Evolutionary conservation across 2,329 filamentous ascomycete species (phyloP).

Genomic region (Fonsecaea nubica): DNA sequence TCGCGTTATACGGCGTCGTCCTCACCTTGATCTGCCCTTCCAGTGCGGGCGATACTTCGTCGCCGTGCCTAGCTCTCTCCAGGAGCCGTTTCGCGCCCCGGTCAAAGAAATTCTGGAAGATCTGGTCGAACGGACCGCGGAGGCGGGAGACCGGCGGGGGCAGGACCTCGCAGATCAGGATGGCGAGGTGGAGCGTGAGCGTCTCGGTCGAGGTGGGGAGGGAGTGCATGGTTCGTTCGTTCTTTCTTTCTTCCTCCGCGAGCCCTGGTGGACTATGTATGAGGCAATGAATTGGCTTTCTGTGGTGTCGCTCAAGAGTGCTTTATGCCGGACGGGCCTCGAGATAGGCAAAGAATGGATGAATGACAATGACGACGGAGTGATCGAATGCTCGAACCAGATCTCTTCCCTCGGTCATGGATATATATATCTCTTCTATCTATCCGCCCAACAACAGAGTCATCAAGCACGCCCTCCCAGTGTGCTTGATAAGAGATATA

Average conservation of each 20-base stretch:
- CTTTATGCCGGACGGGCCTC: too few relatives aligned
- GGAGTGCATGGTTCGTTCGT: neutral
- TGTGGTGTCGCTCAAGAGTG: too few relatives aligned
- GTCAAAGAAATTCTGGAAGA: constrained; percentile 7
- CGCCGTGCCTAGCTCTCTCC: neutral
- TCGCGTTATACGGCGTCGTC: constrained; percentile 6
- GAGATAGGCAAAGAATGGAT: too few relatives aligned
- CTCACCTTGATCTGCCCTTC: neutral
- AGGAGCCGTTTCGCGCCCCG: constrained; percentile 1
- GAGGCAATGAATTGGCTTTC: too few relatives aligned
- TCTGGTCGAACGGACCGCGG: constrained; percentile 8
- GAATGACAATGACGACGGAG: too few relatives aligned
- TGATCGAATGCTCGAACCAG: neutral
- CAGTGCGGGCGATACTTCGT: neutral
- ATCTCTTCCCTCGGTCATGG: neutral
- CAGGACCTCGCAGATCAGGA: constrained; percentile 8
- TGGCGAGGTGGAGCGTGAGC: constrained; percentile 4
- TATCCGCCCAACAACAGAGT: neutral
- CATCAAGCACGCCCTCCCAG: neutral
- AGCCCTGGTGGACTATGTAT: too few relatives aligned
- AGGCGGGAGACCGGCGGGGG: neutral
- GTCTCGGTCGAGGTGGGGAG: constrained; percentile 1
- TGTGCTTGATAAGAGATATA: neutral
- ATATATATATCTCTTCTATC: neutral
- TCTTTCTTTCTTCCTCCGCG: neutral